Evolutionary conservation across 169 alveolate genomes (phyloP).

Genomic region (Fabrea salina): DNA sequence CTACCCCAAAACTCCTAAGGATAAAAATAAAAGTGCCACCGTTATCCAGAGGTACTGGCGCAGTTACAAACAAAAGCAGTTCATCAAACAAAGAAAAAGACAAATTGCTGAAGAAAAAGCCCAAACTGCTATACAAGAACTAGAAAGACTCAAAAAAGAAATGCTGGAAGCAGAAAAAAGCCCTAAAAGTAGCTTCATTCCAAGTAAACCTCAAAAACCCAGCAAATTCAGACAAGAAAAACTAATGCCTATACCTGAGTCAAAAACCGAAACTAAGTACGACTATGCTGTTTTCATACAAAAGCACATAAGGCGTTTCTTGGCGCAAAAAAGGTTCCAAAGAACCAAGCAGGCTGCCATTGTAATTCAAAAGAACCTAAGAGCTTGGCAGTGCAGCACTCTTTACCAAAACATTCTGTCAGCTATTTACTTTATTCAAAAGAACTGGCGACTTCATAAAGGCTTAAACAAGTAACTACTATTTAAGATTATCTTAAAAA

Average conservation of each 20-base stretch:
- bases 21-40: too few relatives aligned
- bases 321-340: background rate
- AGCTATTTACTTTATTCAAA: conserved; percentile 13
- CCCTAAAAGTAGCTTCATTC: background rate
- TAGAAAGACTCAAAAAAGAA: conserved; percentile 3
- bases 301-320: background rate
- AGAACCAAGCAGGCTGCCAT: background rate
- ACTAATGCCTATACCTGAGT: conserved; percentile 7
- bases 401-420: background rate
- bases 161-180: background rate
- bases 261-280: background rate
- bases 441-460: background rate
- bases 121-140: background rate
- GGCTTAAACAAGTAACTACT: background rate
- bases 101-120: background rate
- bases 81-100: background rate
- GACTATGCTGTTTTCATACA: conserved; percentile 9
- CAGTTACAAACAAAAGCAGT: background rate
- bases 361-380: background rate
- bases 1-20: too few relatives aligned
- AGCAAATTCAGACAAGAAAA: background rate
- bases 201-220: background rate
- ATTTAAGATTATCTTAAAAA: too few relatives aligned
- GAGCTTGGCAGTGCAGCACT: background rate
- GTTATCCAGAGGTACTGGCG: background rate